Percentiles rank a stretch among this genome's conserved stretches.
Conservation (phyloP, 805 yeast genomes). For the Pichia exigua region DNA sequence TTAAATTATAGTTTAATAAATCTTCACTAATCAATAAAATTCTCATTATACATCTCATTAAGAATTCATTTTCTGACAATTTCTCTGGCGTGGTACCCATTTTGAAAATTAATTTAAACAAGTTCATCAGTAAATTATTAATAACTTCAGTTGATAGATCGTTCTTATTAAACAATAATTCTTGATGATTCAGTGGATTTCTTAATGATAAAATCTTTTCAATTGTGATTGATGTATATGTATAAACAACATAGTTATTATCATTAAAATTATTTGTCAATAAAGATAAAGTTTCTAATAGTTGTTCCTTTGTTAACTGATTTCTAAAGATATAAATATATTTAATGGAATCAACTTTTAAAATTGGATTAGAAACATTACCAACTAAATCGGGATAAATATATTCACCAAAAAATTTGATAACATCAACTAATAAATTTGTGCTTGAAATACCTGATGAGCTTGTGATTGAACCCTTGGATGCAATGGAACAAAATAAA, state of each 20-base stretch:
- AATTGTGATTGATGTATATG: conserved; percentile 88
- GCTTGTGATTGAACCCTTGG: conserved; percentile 75
- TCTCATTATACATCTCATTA: conserved; percentile 85
- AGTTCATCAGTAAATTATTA: conserved; percentile 51
- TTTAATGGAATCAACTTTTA: conserved; percentile 88
- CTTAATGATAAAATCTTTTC: conserved; percentile 82
- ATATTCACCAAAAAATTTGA: conserved; percentile 71
- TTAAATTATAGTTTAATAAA: conserved; percentile 36
- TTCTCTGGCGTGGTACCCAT: conserved; percentile 72
- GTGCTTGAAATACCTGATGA: conserved; percentile 82
- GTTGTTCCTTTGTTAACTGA: conserved; percentile 81
- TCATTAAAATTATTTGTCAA: conserved; percentile 63
- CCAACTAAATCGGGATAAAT: conserved; percentile 76
- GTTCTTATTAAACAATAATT: conserved; percentile 56
- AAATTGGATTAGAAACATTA: conserved; percentile 56
- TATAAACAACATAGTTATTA: conserved; percentile 72
- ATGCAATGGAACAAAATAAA: conserved; percentile 81
- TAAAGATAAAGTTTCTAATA: conserved; percentile 71
- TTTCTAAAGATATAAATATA: conserved; percentile 86
- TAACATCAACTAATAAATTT: conserved; percentile 77
- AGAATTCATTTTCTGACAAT: conserved; percentile 88
- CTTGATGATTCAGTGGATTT: conserved; percentile 43
- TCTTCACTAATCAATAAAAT: conserved; percentile 68
- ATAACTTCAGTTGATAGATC: conserved; percentile 61
- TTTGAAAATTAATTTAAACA: conserved; percentile 59